Evolutionary conservation across 1,139 yeast species (phyloP).

Genomic region (Wickerhamiella infanticola): DNA sequence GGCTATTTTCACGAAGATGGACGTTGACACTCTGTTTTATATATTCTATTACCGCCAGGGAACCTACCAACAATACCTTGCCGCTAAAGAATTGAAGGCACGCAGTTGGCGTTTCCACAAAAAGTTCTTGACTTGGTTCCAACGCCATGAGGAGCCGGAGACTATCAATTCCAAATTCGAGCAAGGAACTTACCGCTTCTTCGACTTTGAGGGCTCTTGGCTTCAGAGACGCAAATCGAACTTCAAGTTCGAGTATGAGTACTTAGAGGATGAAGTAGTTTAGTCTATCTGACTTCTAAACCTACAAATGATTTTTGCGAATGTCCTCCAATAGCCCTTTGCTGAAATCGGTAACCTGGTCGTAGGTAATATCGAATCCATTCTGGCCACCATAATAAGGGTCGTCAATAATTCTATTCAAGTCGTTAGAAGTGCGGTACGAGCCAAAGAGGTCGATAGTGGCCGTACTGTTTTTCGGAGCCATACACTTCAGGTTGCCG

Average conservation of each 20-base stretch:
- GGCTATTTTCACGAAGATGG: conserved; percentile 50
- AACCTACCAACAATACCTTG: conserved; percentile 56
- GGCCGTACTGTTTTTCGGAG: conserved; percentile 41
- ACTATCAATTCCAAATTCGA: conserved; percentile 30
- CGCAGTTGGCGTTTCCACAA: conserved; percentile 85
- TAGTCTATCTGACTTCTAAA: not conserved
- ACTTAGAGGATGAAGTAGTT: conserved; percentile 29
- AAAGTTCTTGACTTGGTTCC: conserved; percentile 72
- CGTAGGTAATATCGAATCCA: conserved; percentile 68
- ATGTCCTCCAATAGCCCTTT: conserved; percentile 37
- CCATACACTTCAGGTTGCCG: conserved; percentile 40
- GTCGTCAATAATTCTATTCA: conserved; percentile 53
- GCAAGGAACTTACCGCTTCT: conserved; percentile 56
- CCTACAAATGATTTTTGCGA: conserved; percentile 1
- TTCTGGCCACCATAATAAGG: conserved; percentile 82
- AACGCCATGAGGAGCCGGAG: conserved; percentile 43
- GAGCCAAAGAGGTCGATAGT: conserved; percentile 53
- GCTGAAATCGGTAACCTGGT: conserved; percentile 60
- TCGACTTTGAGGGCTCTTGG: conserved; percentile 89
- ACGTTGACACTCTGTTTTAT: conserved; percentile 78
- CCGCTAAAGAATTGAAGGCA: conserved; percentile 65
- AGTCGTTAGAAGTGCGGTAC: conserved; percentile 41
- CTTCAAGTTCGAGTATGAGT: conserved; percentile 40
- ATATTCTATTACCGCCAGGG: conserved; percentile 75
- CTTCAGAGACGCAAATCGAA: conserved; percentile 62